These are phyloP conservation scores for Fusarium redolens DNA, from an alignment of 2,329 filamentous ascomycete genomes.

Conservation along the genomic window DNA sequence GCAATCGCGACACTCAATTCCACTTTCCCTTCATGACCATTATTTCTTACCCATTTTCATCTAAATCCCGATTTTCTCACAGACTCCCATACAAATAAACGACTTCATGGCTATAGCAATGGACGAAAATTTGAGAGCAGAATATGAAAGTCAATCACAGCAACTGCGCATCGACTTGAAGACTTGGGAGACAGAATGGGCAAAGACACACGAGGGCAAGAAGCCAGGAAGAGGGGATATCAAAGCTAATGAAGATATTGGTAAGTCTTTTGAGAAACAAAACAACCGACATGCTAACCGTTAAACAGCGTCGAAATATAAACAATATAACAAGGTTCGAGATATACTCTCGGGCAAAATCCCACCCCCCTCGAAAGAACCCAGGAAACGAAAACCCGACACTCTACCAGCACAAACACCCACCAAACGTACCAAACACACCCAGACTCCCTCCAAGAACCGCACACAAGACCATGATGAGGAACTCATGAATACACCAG, in stretches of 20 bases:
- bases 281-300: background rate
- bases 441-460: conserved; percentile 60
- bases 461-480: conserved; percentile 49
- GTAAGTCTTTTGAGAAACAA: conserved; percentile 57
- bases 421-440: conserved; percentile 61
- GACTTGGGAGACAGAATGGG: conserved; percentile 78
- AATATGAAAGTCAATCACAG: conserved; percentile 63
- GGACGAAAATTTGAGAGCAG: conserved; percentile 58
- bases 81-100: background rate
- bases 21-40: conserved; percentile 10
- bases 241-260: conserved; percentile 77
- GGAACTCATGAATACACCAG: conserved; percentile 65
- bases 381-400: conserved; percentile 57
- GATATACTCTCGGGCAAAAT: conserved; percentile 68
- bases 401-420: conserved; percentile 56
- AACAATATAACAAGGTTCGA: conserved; percentile 76
- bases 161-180: conserved; percentile 77
- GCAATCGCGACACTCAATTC: conserved; percentile 31
- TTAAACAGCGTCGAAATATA: conserved; percentile 75
- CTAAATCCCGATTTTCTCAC: background rate
- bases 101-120: conserved; percentile 48
- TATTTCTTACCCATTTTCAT: background rate
- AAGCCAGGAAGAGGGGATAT: conserved; percentile 82
- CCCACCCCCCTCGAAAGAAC: conserved; percentile 53
- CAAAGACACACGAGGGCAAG: conserved; percentile 68